Evolutionary conservation across 371 early-diverging fungal genomes (phyloP).

Genomic region (Mucor sp.): DNA sequence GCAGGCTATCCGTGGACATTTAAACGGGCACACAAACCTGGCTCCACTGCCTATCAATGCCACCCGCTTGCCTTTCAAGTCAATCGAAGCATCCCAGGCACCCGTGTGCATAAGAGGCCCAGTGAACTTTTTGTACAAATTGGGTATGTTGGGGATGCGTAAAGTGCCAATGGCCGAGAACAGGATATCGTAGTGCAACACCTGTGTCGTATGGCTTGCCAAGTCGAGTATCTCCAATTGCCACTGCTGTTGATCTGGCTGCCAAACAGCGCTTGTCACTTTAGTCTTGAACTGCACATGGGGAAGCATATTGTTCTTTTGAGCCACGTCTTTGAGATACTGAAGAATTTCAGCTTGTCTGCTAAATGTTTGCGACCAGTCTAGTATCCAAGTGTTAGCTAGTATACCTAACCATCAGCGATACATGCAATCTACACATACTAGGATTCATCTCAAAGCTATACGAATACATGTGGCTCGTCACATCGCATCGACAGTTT

Average conservation of each 20-base stretch:
- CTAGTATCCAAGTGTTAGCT: too few species aligned
- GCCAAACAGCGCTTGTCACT: conserved; percentile 46
- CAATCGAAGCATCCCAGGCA: conserved; percentile 47
- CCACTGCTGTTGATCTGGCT: conserved; percentile 38
- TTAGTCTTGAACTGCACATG: conserved; percentile 52
- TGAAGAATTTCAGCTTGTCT: conserved; percentile 50
- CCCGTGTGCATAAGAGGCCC: conserved; percentile 53
- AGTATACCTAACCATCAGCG: too few species aligned
- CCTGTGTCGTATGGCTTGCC: background rate
- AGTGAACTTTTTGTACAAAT: conserved; percentile 44
- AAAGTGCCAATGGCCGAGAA: conserved; percentile 38
- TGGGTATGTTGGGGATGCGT: conserved; percentile 52
- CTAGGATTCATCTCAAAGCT: conserved; percentile 42
- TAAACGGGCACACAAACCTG: conserved; percentile 27
- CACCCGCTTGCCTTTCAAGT: conserved; percentile 49
- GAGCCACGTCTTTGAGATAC: conserved; percentile 50
- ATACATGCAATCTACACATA: background rate
- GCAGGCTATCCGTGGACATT: background rate
- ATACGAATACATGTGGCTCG: conserved; percentile 56
- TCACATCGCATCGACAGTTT: conserved; percentile 62
- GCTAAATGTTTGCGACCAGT: conserved; percentile 50
- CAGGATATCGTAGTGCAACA: background rate
- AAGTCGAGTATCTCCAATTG: conserved; percentile 26
- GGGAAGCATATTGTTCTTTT: conserved; percentile 45
- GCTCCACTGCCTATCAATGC: conserved; percentile 59